Evolutionary conservation across 345 rosid species (phyloP).

Genomic region (Linum tenue): DNA sequence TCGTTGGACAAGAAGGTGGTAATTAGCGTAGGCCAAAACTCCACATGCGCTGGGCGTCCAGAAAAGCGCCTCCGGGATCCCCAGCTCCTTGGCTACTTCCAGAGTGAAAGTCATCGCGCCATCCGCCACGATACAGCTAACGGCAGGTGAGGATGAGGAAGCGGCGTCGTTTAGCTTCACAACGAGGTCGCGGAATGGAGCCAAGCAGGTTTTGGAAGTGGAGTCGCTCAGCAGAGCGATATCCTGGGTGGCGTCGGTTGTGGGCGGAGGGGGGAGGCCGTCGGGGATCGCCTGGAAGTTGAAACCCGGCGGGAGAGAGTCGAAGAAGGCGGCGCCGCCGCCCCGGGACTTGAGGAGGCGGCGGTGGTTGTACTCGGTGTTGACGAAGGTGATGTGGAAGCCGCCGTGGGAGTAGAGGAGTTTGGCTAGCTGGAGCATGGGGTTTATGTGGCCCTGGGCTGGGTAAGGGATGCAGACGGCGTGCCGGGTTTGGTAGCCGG

Average conservation of each 20-base stretch:
- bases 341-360: not conserved
- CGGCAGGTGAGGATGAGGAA: not conserved
- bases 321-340: not conserved
- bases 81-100: not conserved
- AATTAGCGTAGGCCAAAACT: not conserved
- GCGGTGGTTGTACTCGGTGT: not conserved
- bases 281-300: not conserved
- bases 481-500: not conserved
- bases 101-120: not conserved
- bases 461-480: not conserved
- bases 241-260: not conserved
- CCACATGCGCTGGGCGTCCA: not conserved
- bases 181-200: not conserved
- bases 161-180: not conserved
- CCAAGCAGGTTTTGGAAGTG: not conserved
- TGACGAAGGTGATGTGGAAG: not conserved
- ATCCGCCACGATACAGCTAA: not conserved
- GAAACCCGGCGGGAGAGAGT: not conserved
- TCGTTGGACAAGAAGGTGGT: not conserved
- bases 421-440: not conserved
- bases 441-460: not conserved
- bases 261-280: not conserved
- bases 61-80: not conserved
- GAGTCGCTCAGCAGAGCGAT: not conserved
- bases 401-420: not conserved